A percentile compares a stretch with the other conserved stretches of the same genome.
These are phyloP conservation scores for Leccinum angustisporum DNA, from an alignment of 1,284 basidiomycete species.

Conservation along the genomic window DNA sequence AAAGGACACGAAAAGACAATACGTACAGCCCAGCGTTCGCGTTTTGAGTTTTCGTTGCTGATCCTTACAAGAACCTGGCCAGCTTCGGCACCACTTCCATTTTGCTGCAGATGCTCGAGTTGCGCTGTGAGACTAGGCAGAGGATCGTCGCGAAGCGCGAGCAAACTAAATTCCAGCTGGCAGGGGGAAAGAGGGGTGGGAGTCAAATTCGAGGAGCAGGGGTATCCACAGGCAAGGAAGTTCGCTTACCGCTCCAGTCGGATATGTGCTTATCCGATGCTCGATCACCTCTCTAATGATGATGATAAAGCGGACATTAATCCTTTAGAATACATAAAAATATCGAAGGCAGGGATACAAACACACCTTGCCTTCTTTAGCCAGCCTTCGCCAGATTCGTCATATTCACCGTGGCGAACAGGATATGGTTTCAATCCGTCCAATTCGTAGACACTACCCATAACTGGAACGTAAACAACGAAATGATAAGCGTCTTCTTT, in stretches of 20 bases:
- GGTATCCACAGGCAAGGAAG: slow-evolving; percentile 4
- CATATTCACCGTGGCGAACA: slow-evolving; percentile 74
- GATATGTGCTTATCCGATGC: slow-evolving; percentile 84
- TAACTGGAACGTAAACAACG: slow-evolving; percentile 83
- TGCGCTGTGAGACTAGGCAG: slow-evolving; percentile 64
- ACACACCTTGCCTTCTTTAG: slow-evolving; percentile 69
- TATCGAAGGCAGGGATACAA: background rate
- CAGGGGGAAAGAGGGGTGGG: background rate
- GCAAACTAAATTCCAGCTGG: slow-evolving; percentile 88
- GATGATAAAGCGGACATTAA: slow-evolving; percentile 12
- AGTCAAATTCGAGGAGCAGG: slow-evolving; percentile 8
- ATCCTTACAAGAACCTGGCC: slow-evolving; percentile 61
- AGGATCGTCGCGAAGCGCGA: slow-evolving; percentile 81
- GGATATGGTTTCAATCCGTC: slow-evolving; percentile 82
- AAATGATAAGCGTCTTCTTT: slow-evolving; percentile 92
- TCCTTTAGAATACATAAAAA: background rate
- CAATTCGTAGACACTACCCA: slow-evolving; percentile 85
- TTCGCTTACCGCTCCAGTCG: slow-evolving; percentile 70
- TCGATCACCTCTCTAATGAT: slow-evolving; percentile 74
- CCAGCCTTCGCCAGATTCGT: slow-evolving; percentile 77
- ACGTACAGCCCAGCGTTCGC: slow-evolving; percentile 78
- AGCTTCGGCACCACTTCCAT: slow-evolving; percentile 46
- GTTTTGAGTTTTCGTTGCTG: slow-evolving; percentile 75
- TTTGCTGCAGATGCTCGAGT: slow-evolving; percentile 47
- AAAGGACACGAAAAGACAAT: background rate